Percentiles rank a stretch among this genome's conserved stretches.
phyloP scores from a whole-genome alignment of 176 grass and related monocot species.

The Phoenix roebelenii region DNA sequence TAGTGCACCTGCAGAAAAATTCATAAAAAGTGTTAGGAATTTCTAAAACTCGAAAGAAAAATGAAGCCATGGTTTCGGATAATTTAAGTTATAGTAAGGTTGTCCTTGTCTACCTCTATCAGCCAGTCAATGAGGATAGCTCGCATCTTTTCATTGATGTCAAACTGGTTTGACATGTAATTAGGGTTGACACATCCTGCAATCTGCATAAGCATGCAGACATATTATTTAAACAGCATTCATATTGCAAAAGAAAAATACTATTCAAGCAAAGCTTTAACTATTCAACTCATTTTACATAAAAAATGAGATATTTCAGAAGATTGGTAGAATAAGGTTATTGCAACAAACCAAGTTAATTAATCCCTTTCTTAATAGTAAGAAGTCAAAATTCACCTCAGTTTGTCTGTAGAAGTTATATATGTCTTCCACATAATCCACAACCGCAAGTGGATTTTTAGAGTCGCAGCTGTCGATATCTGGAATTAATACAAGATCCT shows the following conservation, averaged over 20 bases:
- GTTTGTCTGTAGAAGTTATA: slow-evolving; percentile 57
- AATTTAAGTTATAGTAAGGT: background rate
- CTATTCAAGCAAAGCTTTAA: too few species aligned
- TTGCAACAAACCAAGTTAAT: too few species aligned
- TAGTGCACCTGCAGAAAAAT: slow-evolving; percentile 66
- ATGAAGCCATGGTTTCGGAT: background rate
- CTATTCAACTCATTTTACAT: too few species aligned
- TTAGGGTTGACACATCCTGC: slow-evolving; percentile 41
- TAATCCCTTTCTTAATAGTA: background rate
- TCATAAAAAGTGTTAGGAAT: background rate
- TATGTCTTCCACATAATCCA: slow-evolving; percentile 67
- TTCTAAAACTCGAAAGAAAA: background rate
- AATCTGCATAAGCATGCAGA: slow-evolving; percentile 26
- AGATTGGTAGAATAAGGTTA: too few species aligned
- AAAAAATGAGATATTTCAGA: too few species aligned
- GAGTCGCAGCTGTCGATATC: slow-evolving; percentile 60
- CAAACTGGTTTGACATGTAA: slow-evolving; percentile 73
- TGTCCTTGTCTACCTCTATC: slow-evolving; percentile 51
- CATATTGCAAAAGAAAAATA: too few species aligned
- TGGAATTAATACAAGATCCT: slow-evolving; percentile 28
- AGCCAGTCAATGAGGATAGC: slow-evolving; percentile 85
- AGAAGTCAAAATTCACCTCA: slow-evolving; percentile 45
- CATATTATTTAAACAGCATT: too few species aligned
- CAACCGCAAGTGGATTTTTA: slow-evolving; percentile 47
- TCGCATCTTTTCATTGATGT: slow-evolving; percentile 92